Evolutionary conservation across 345 rosid species (phyloP), one percentile per base, ranked within the genome.

Genomic region (Salix suchowensis): DNA sequence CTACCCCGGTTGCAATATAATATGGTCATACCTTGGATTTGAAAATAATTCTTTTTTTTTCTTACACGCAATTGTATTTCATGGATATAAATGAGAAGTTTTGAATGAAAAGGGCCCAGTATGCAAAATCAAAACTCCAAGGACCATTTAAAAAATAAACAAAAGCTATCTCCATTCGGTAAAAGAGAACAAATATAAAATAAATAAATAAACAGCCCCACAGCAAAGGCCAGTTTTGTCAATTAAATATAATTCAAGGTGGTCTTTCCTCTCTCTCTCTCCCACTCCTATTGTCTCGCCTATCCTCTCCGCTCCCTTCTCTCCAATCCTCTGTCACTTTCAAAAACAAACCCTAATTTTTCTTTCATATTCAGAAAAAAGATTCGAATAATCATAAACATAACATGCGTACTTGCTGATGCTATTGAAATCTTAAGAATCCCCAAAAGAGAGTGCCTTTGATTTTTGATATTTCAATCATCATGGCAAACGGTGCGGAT

Each of bases 401-500:
- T 44, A 44, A 2, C 11, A 54, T 54, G 26, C 24, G n/a, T 54
- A 7, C 7, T 21, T 21, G 61, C 8, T 54, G 61, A 54, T 54
- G 24, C n/a, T 54, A 19, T 21, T 54, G 24, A 54, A 54, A 54
- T 54, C 61, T 54, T 2, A 52, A 52, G 60, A 52, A 54, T 21
- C 24, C 61, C 26, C 1, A 21, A 54, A 54, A 21, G 12, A 54
- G 24, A 54, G 12, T 54, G 24, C 24, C 61, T 54, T 54, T 21
- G 61, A n/a, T 54, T 54, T 21, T 54, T 54, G 24, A 54, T 54
- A n/a, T 54, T 10, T 7, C 61, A 54, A 54, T 54, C 61, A 61
- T 39, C 4, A 81, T 81, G 84, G 84, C 84, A 40, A 81, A 81
- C 50, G 81, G 78, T 30, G 30, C 72, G 68, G 78, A 69, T n/a